Evolutionary conservation across 2,329 filamentous ascomycete genomes (phyloP), one percentile per base, ranked within the genome.

Genomic region (Monosporascus sp.): DNA sequence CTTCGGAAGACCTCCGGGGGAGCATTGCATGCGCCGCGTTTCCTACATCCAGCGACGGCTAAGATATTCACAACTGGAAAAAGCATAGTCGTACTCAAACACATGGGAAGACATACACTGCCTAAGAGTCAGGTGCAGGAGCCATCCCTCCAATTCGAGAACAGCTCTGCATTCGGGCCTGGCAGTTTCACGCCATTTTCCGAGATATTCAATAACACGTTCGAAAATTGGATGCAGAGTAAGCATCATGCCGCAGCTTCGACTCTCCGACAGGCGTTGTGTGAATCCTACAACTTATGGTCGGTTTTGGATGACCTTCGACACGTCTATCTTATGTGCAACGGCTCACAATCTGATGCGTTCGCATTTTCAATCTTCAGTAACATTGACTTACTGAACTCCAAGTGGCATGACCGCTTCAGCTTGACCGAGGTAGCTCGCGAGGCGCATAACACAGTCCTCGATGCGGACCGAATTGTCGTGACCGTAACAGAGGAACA

Each of bases 1-100:
- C 73, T 97, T 15, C 82, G 85, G 25, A 76, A 73, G 14, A 82
- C 84, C 1, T 68, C 78, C 3, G 75, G 83, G 43, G 83, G 85
- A 17, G 71, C 72, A 2, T 68, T 91, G 1, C 83, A 87, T 60
- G 85, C 87, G 0, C 92, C 93, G 0, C 78, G 73, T 3, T 97
- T 96, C 58, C 76, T 97, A 5, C 82, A 85, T 39, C 79, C 85
- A 2, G 81, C 85, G 2, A 83, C 83, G 0, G 72, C 75, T 24
- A 88, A 85, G 56, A 90, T 97, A 38, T 93, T 96, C 62, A 90
- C 86, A 1, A 86, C 90, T 1, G 93, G 93, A 0, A 97, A 97
- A 70, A 95, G 88, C 61, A 85, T 94, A 52, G 83, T 94, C 1
- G 87, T 97, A 45, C 72, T 97, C n/a, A 86, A 85, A 55, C 81